Evolutionary conservation across 164 flowering plant species (phyloP).

Genomic region (Saururus chinensis): DNA sequence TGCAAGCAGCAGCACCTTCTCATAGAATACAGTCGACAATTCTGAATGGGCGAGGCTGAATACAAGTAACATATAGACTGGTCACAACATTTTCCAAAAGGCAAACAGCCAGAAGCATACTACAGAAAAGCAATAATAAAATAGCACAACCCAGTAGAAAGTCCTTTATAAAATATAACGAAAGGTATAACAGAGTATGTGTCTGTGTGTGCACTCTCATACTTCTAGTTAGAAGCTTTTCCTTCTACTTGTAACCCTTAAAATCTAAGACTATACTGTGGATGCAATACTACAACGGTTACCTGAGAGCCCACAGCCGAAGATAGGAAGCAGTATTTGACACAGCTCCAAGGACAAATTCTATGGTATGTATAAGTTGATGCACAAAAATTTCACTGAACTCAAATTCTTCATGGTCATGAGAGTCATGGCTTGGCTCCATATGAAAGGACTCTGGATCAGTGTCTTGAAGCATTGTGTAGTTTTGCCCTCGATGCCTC

Average conservation of each 20-base stretch:
- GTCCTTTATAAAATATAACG: not conserved
- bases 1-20: conserved; percentile 83
- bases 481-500: conserved; percentile 85
- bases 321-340: conserved; percentile 99
- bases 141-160: not conserved
- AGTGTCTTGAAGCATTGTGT: conserved; percentile 38
- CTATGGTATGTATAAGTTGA: conserved; percentile 95
- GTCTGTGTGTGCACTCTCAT: too few species aligned
- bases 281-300: not conserved
- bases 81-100: not conserved
- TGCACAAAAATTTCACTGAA: conserved; percentile 96
- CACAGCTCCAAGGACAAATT: conserved; percentile 96
- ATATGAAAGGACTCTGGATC: conserved; percentile 51
- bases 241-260: not conserved
- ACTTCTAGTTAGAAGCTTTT: not conserved
- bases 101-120: not conserved
- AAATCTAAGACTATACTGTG: not conserved
- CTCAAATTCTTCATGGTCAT: conserved; percentile 85
- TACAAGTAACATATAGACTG: conserved; percentile 1
- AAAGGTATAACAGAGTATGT: not conserved
- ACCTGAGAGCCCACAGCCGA: conserved; percentile 99
- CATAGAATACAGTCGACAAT: conserved; percentile 84
- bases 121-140: not conserved
- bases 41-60: conserved; percentile 95
- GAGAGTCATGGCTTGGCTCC: conserved; percentile 48